Percentiles rank a stretch among this genome's conserved stretches.
phyloP scores from a whole-genome alignment of 2,329 filamentous ascomycete species.

The Rhinocladiella mackenziei region DNA sequence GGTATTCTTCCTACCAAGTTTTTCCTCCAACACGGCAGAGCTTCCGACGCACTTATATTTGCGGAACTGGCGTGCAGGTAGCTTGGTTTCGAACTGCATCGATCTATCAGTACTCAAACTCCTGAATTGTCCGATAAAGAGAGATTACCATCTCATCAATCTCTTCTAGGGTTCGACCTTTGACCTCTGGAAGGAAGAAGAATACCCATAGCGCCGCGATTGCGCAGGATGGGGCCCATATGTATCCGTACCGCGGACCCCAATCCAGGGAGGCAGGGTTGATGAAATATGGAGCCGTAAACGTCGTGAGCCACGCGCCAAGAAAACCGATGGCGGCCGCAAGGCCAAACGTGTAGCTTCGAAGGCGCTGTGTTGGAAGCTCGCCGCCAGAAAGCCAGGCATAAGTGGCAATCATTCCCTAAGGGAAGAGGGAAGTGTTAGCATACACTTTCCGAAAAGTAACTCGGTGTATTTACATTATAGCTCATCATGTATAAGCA shows the following conservation, averaged over 20 bases:
- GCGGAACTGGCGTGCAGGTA: conserved; percentile 38
- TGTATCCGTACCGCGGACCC: conserved; percentile 57
- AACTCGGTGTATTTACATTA: too few relatives aligned
- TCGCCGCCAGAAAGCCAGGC: conserved; percentile 55
- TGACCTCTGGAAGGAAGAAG: conserved; percentile 51
- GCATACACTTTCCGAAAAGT: conserved; percentile 52
- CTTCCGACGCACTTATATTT: conserved; percentile 37
- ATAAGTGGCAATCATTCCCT: conserved; percentile 53
- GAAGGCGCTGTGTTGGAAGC: conserved; percentile 54
- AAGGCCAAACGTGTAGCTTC: conserved; percentile 55
- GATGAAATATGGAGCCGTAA: conserved; percentile 59
- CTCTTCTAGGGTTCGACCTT: conserved; percentile 38
- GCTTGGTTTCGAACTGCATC: conserved; percentile 37
- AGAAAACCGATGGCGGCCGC: conserved; percentile 54
- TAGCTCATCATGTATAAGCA: too few relatives aligned
- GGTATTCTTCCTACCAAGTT: conserved; percentile 15
- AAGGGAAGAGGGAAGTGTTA: conserved; percentile 54
- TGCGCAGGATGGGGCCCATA: conserved; percentile 42
- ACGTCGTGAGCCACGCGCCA: conserved; percentile 55
- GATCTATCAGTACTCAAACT: neutral
- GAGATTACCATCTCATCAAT: conserved; percentile 30
- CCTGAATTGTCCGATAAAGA: too few relatives aligned
- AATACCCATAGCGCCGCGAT: conserved; percentile 21
- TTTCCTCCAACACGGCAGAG: conserved; percentile 21
- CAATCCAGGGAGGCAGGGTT: conserved; percentile 53